phyloP scores from a whole-genome alignment of 2,329 filamentous ascomycete genomes.

The Colletotrichum lentis region DNA sequence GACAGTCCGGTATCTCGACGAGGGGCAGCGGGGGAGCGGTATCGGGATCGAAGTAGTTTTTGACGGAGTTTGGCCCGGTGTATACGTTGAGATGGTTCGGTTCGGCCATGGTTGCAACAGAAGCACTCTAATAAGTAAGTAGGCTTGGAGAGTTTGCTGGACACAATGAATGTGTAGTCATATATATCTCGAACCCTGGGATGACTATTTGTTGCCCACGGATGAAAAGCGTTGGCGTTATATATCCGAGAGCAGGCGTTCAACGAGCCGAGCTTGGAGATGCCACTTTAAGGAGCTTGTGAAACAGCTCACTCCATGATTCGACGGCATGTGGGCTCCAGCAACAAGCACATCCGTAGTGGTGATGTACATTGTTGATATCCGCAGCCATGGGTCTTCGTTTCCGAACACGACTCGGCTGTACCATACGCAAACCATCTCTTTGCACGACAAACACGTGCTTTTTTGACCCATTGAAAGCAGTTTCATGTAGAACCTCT shows the following conservation, averaged over 20 bases:
- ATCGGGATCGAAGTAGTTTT: slow-evolving; percentile 68
- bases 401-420: background rate
- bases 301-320: background rate
- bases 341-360: background rate
- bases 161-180: background rate
- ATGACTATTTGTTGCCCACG: background rate
- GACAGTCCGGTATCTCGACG: slow-evolving; percentile 64
- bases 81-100: slow-evolving; percentile 61
- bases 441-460: background rate
- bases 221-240: background rate
- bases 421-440: background rate
- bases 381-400: background rate
- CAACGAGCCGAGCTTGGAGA: background rate
- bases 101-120: background rate
- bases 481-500: background rate
- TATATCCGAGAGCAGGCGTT: background rate
- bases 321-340: background rate
- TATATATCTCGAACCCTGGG: background rate
- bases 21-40: slow-evolving; percentile 65
- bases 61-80: slow-evolving; percentile 63
- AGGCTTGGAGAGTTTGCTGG: slow-evolving; percentile 10
- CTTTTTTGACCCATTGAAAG: background rate
- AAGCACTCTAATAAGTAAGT: no score
- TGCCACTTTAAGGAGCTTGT: background rate
- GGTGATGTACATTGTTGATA: background rate